Evolutionary conservation across 306 rosid species (phyloP).

Genomic region (Cyclanthera cordifolia): DNA sequence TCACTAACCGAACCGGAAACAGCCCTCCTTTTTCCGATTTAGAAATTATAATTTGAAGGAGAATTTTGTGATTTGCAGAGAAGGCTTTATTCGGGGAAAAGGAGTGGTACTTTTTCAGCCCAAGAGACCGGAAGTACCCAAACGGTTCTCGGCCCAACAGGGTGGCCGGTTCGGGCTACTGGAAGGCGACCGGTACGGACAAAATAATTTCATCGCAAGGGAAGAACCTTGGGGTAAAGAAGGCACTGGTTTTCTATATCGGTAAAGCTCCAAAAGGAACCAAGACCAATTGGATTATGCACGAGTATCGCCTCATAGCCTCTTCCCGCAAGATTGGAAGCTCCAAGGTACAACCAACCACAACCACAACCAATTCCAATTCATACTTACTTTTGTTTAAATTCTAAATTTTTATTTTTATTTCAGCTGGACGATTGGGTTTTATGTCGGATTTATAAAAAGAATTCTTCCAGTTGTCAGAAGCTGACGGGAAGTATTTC

Average conservation of each 20-base stretch:
- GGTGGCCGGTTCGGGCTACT: slow-evolving; percentile 88
- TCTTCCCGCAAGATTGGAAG: slow-evolving; percentile 54
- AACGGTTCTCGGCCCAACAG: slow-evolving; percentile 85
- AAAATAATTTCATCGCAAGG: slow-evolving; percentile 71
- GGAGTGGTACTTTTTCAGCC: slow-evolving; percentile 94
- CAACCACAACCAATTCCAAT: neutral
- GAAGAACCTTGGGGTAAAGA: slow-evolving; percentile 72
- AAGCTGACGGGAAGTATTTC: slow-evolving; percentile 26
- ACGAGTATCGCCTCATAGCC: slow-evolving; percentile 73
- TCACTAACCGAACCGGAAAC: neutral
- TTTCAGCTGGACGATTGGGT: slow-evolving; percentile 91
- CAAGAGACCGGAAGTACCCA: slow-evolving; percentile 79
- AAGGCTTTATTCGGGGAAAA: slow-evolving; percentile 86
- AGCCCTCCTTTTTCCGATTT: neutral
- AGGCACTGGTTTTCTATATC: slow-evolving; percentile 78
- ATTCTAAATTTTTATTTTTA: too few relatives aligned
- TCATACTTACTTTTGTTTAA: neutral
- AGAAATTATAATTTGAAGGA: neutral
- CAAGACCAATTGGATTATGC: slow-evolving; percentile 97
- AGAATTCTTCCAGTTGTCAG: slow-evolving; percentile 36
- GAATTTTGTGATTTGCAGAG: slow-evolving; percentile 20
- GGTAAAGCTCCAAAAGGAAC: slow-evolving; percentile 96
- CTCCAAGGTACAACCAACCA: slow-evolving; percentile 71
- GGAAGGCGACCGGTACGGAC: slow-evolving; percentile 99
- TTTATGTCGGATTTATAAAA: slow-evolving; percentile 82